Base-by-base conservation (phyloP, 306 rosid species). In the Fragaria ananassa region DNA sequence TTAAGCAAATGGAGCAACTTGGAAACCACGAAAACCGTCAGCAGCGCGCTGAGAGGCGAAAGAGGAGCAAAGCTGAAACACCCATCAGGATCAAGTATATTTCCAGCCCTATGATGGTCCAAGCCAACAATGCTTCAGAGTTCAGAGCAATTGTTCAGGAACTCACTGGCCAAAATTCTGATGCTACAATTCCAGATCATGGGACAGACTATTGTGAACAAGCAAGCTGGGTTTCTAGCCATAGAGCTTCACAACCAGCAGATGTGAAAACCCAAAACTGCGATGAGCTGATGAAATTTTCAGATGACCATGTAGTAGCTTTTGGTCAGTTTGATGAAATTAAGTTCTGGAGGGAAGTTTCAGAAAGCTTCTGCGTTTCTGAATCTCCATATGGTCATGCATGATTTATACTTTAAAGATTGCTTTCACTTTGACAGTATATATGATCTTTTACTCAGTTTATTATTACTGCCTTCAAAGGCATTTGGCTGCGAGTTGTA, bases 111-210 rank as follows among this genome's bases (percentile, higher is more conserved):
- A 41, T 79, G 87, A 78, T 81, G 83, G 84, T 86, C 25, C 80
- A 76, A 35, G 89, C 87, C 19, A 86, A 65, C 29, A 79, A 64
- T 45, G 86, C 87, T 35, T 68, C 84, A 1, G 89, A 86, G 80
- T 86, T 86, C 71, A 79, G 85, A 76, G 83, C 84, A 31, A 86
- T 86, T n/a, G 89, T 86, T 69, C 89, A 83, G 62, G 72, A 81
- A 73, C 83, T 86, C 78, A 86, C 89, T 0, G 89, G 89, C 69
- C 77, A 79, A 50, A 12, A 84, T 64, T 79, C 89, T 6, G 25
- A 39, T 65, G 23, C n/a, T 18, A 18, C 34, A 21, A 41, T 61
- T 10, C 4, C 17, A 6, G 74, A 76, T 37, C 51, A 37, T 6
- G 64, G 54, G 15, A 13, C 21, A 15, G 23, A 25, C 17, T 58